Conservation (phyloP, 495 filamentous ascomycete genomes). For the Hypoxylon perforatum region DNA sequence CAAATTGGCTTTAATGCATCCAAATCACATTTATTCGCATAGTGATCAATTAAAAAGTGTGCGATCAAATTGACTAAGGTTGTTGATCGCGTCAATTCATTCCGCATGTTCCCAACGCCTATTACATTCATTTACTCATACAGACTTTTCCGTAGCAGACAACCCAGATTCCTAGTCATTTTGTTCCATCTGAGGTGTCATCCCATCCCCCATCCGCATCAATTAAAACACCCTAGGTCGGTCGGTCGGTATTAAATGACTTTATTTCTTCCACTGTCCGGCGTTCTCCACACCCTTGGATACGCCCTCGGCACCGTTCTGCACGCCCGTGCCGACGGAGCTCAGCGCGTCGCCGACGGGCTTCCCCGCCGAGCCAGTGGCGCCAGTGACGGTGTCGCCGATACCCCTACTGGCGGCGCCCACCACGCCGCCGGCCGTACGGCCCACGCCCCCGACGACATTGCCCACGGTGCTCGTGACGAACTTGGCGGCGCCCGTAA, state of each 20-base stretch:
- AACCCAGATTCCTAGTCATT: not conserved
- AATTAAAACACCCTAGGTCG: no score
- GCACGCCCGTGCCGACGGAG: constrained; percentile 68
- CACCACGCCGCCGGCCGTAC: constrained; percentile 75
- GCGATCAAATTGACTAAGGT: not conserved
- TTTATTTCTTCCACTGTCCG: constrained; percentile 70
- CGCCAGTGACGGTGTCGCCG: constrained; percentile 70
- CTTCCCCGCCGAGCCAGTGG: constrained; percentile 70
- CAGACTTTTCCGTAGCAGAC: not conserved
- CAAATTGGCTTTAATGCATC: no score
- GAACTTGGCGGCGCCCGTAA: constrained; percentile 72
- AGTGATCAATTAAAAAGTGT: not conserved
- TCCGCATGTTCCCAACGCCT: not conserved
- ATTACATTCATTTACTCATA: not conserved
- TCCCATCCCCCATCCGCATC: not conserved
- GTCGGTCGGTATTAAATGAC: no score
- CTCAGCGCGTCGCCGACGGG: constrained; percentile 74
- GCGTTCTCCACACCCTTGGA: constrained; percentile 75
- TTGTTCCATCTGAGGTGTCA: not conserved
- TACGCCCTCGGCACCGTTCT: constrained; percentile 66
- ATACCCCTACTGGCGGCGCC: constrained; percentile 73
- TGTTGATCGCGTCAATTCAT: not conserved
- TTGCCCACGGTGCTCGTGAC: constrained; percentile 68
- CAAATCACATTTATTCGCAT: no score
- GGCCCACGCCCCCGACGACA: constrained; percentile 64